phyloP scores from a whole-genome alignment of 2,329 filamentous ascomycete genomes.

The Ascochyta rabiei region DNA sequence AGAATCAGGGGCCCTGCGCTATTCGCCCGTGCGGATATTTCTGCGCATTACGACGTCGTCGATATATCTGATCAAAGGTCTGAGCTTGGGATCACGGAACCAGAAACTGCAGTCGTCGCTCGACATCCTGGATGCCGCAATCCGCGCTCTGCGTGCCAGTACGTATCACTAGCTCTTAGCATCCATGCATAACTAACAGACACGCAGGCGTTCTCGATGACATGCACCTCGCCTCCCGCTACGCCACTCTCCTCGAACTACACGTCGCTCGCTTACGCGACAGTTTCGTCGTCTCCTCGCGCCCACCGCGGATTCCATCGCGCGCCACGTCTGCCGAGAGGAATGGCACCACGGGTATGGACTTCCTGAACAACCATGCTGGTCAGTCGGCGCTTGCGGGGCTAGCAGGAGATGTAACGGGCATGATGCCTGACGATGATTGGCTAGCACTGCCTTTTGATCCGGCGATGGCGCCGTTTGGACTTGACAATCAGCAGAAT shows the following conservation, averaged over 20 bases:
- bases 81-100: slow-evolving; percentile 58
- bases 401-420: slow-evolving; percentile 42
- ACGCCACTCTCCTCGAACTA: slow-evolving; percentile 56
- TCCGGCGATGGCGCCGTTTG: slow-evolving; percentile 49
- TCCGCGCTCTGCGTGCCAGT: slow-evolving; percentile 55
- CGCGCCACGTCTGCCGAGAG: slow-evolving; percentile 39
- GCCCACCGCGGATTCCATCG: slow-evolving; percentile 44
- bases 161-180: not conserved
- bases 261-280: slow-evolving; percentile 47
- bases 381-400: slow-evolving; percentile 44
- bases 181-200: slow-evolving; percentile 4
- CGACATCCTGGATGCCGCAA: slow-evolving; percentile 56
- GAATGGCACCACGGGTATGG: slow-evolving; percentile 41
- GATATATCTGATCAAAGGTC: slow-evolving; percentile 60
- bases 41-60: slow-evolving; percentile 61
- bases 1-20: slow-evolving; percentile 55
- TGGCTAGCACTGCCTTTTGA: slow-evolving; percentile 49
- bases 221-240: slow-evolving; percentile 59
- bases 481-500: slow-evolving; percentile 40
- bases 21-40: slow-evolving; percentile 60
- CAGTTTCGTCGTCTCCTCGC: slow-evolving; percentile 45
- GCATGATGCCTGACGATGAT: slow-evolving; percentile 46
- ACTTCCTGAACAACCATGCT: slow-evolving; percentile 46
- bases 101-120: slow-evolving; percentile 57
- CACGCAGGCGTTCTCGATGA: slow-evolving; percentile 53